phyloP scores from a whole-genome alignment of 1,284 basidiomycete species.

The Heterobasidion irregulare region DNA sequence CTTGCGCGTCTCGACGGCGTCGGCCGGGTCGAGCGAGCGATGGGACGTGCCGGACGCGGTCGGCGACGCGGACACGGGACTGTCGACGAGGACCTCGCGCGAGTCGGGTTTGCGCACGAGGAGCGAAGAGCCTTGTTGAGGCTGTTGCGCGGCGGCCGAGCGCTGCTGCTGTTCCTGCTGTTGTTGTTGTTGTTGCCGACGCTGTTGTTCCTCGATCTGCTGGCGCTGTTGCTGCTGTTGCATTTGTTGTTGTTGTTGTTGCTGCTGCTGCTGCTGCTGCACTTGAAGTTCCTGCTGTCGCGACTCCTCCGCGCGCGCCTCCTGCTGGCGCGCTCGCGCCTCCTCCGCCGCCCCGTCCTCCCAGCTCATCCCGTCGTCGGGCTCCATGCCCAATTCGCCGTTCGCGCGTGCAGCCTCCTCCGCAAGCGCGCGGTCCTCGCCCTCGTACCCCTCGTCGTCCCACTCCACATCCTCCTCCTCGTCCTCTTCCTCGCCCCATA shows the following conservation, averaged over 20 bases:
- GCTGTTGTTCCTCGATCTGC: conserved; percentile 14
- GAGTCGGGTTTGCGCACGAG: conserved; percentile 5
- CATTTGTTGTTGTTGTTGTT: conserved; percentile 30
- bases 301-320: conserved; percentile 7
- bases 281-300: conserved; percentile 17
- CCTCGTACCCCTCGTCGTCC: conserved; percentile 66
- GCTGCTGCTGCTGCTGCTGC: conserved; percentile 21
- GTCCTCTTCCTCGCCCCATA: conserved; percentile 77
- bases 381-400: conserved; percentile 34
- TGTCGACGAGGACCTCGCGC: conserved; percentile 7
- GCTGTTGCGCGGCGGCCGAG: not conserved
- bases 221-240: conserved; percentile 17
- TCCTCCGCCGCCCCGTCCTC: conserved; percentile 52
- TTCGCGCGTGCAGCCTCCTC: conserved; percentile 33
- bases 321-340: conserved; percentile 27
- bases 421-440: conserved; percentile 56
- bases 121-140: conserved; percentile 5
- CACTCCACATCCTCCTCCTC: conserved; percentile 69
- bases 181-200: conserved; percentile 16
- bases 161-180: conserved; percentile 9
- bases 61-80: conserved; percentile 6
- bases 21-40: conserved; percentile 10
- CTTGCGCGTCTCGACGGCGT: conserved; percentile 12
- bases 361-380: conserved; percentile 72
- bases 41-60: conserved; percentile 6